phyloP scores from a whole-genome alignment of 2,329 filamentous ascomycete genomes.

The Ascochyta rabiei region DNA sequence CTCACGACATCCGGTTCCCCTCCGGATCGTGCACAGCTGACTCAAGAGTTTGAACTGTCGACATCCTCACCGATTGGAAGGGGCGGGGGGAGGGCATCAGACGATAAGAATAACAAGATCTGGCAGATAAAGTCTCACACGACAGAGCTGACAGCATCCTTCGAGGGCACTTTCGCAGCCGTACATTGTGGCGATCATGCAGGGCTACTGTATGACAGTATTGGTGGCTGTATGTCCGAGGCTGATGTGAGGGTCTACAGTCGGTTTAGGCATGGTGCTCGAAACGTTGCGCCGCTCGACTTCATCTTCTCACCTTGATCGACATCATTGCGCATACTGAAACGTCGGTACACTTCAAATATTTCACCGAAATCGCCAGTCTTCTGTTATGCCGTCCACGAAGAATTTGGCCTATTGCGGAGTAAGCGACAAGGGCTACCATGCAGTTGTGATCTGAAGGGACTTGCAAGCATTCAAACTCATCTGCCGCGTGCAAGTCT shows the following conservation, averaged over 20 bases:
- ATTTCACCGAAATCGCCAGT: not conserved
- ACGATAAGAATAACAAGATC: slow-evolving; percentile 21
- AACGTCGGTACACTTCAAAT: not conserved
- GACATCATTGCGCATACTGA: slow-evolving; percentile 11
- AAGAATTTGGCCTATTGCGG: slow-evolving; percentile 22
- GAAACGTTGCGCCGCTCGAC: slow-evolving; percentile 12
- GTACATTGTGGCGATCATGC: slow-evolving; percentile 40
- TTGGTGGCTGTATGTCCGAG: slow-evolving; percentile 44
- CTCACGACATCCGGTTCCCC: slow-evolving; percentile 24
- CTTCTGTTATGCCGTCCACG: slow-evolving; percentile 2
- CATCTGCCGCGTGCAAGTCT: slow-evolving; percentile 12
- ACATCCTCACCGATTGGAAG: slow-evolving; percentile 11
- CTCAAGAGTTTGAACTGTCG: slow-evolving; percentile 2
- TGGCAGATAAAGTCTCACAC: slow-evolving; percentile 12
- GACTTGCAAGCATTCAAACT: not conserved
- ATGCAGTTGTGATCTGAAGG: slow-evolving; percentile 19
- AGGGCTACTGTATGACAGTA: slow-evolving; percentile 45
- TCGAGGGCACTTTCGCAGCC: slow-evolving; percentile 24
- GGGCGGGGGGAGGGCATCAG: slow-evolving; percentile 3
- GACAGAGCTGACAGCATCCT: slow-evolving; percentile 33
- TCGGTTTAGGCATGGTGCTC: slow-evolving; percentile 16
- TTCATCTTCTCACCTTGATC: not conserved
- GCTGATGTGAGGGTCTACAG: slow-evolving; percentile 24
- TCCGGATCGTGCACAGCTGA: slow-evolving; percentile 17
- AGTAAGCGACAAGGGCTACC: slow-evolving; percentile 9